Percentiles rank a stretch among this genome's conserved stretches.
phyloP scores from a whole-genome alignment of 2,329 filamentous ascomycete species.

The Alternaria infectoria region DNA sequence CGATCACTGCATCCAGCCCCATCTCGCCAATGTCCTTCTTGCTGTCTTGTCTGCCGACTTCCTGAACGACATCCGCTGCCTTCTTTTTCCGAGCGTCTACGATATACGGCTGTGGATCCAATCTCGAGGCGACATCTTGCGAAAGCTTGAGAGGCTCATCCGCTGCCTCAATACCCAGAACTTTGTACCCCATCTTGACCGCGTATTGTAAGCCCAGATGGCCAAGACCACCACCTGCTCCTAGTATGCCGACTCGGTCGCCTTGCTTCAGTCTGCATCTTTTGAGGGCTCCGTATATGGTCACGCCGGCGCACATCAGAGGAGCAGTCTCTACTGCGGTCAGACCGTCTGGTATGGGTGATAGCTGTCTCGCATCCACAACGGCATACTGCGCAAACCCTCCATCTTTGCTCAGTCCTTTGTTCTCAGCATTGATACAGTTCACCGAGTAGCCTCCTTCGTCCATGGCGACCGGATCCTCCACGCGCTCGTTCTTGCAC shows the following conservation, averaged over 20 bases:
- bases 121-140: constrained; percentile 17
- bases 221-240: constrained; percentile 45
- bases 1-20: constrained; percentile 56
- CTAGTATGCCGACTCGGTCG: constrained; percentile 50
- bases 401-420: constrained; percentile 44
- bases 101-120: constrained; percentile 43
- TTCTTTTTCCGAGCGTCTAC: constrained; percentile 49
- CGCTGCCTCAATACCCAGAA: constrained; percentile 49
- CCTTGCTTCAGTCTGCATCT: constrained; percentile 39
- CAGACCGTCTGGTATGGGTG: constrained; percentile 43
- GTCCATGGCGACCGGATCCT: constrained; percentile 42
- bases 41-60: constrained; percentile 47
- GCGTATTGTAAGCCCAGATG: constrained; percentile 42
- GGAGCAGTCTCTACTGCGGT: constrained; percentile 48
- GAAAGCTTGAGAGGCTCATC: constrained; percentile 48
- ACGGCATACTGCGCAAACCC: constrained; percentile 54
- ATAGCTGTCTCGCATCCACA: constrained; percentile 50
- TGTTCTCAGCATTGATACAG: constrained; percentile 42
- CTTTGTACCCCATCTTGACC: constrained; percentile 42
- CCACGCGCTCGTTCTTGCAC: constrained; percentile 36
- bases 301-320: constrained; percentile 55
- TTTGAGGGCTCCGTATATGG: constrained; percentile 52
- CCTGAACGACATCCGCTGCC: constrained; percentile 37
- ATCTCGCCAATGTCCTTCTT: constrained; percentile 47
- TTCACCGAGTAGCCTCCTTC: constrained; percentile 51